Base-by-base conservation (phyloP, 371 early-diverging fungal genomes). In the Parasitella parasitica region DNA sequence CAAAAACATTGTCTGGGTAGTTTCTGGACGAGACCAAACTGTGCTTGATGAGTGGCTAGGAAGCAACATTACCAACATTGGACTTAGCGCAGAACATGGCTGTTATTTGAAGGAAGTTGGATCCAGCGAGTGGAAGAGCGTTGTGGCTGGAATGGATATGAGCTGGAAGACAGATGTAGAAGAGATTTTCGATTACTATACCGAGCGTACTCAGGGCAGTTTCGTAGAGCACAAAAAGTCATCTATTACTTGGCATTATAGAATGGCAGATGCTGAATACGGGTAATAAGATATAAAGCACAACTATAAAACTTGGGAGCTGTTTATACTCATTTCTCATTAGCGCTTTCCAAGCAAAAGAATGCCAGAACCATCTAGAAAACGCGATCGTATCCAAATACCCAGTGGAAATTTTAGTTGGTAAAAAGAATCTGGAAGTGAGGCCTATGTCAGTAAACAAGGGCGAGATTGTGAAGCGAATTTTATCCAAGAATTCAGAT, bases 361-460 rank as follows among this genome's bases (percentile, higher is more conserved):
- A 96, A 69, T 94, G 93, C 66, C 93, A 93, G 70, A 94, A 91
- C 67, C 94, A 94, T 75, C 66, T 96, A 22, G 92, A 94, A 65
- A 84, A 89, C 57, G 86, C 92, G 0, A 79, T 95, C 5, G 77
- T 93, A 12, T 89, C 92, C 37, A 95, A 94, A 75, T 77, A 73
- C 57, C 96, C 97, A 0, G 93, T 97, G 11, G 97, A 97, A 69
- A 91, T 95, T 30, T 65, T 98, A 60, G 86, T 95, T 2, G 98
- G 98, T 39, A 98, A 98, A 71, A 97, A 96, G 84, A 95, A 95
- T 50, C 80, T 98, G n/a, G 98, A 98, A 69, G 97, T 97, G 7
- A 78, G 94, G 4, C 94, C 94, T 1, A 81, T 82, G 41, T 70
- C 81, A 28, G 84, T 92, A 63, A 95, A 91, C 73, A 92, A 91